Percentiles rank a stretch among this genome's conserved stretches.
phyloP scores from a whole-genome alignment of 2,329 filamentous ascomycete genomes.

The Paecilomyces fulvus region DNA sequence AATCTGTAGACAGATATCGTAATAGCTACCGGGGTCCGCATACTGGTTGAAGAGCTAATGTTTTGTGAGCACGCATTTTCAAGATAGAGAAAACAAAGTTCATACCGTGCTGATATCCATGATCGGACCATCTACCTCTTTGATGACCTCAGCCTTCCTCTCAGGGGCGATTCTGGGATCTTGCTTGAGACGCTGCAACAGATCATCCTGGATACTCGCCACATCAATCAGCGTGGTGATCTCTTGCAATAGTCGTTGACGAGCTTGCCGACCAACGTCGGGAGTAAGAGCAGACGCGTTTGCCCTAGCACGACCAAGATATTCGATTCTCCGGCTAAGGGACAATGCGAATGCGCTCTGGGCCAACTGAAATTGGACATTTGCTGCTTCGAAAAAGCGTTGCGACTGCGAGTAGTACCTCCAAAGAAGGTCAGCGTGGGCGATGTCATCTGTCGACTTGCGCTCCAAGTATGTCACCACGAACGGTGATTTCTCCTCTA shows the following conservation, averaged over 20 bases:
- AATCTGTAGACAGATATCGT: slow-evolving; percentile 86
- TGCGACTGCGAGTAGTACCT: slow-evolving; percentile 81
- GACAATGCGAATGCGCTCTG: slow-evolving; percentile 70
- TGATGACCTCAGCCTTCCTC: slow-evolving; percentile 55
- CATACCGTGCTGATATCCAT: slow-evolving; percentile 67
- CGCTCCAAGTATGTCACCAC: slow-evolving; percentile 79
- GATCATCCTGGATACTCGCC: slow-evolving; percentile 88
- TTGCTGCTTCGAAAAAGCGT: slow-evolving; percentile 76
- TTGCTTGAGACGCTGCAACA: slow-evolving; percentile 66
- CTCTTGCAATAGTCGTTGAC: slow-evolving; percentile 77
- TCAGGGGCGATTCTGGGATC: slow-evolving; percentile 62
- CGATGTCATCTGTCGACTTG: slow-evolving; percentile 61
- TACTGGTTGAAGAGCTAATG: slow-evolving; percentile 81
- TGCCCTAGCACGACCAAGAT: slow-evolving; percentile 82
- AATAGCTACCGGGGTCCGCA: slow-evolving; percentile 84
- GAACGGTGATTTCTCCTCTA: slow-evolving; percentile 75
- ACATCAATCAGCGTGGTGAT: slow-evolving; percentile 83
- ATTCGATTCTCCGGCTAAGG: slow-evolving; percentile 79
- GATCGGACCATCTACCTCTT: slow-evolving; percentile 68
- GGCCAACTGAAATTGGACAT: slow-evolving; percentile 75
- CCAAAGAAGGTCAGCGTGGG: slow-evolving; percentile 85
- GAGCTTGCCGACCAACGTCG: slow-evolving; percentile 67
- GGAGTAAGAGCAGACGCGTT: slow-evolving; percentile 79
- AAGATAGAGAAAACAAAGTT: slow-evolving; percentile 10
- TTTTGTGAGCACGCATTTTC: background rate